Evolutionary conservation across 2,329 filamentous ascomycete genomes (phyloP).

Genomic region (Aspergillus candidus): DNA sequence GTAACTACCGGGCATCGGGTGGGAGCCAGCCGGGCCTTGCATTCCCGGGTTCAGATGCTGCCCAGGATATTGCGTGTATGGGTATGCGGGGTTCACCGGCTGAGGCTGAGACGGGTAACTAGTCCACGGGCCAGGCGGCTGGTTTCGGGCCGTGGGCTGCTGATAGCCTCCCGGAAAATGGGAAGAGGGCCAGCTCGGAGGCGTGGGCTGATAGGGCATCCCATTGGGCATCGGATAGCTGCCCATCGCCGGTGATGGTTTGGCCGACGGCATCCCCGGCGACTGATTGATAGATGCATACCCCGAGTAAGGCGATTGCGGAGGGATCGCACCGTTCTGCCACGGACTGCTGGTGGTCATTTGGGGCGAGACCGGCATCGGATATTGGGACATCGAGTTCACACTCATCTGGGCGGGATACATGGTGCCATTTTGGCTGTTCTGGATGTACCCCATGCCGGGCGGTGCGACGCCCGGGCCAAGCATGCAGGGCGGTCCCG

Average conservation of each 20-base stretch:
- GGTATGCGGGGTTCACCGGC: constrained; percentile 50
- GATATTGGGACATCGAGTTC: constrained; percentile 30
- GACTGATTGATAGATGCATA: constrained; percentile 35
- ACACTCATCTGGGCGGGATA: constrained; percentile 30
- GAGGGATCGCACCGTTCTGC: constrained; percentile 30
- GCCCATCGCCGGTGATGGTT: constrained; percentile 34
- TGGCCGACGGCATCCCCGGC: constrained; percentile 32
- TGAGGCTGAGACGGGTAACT: constrained; percentile 33
- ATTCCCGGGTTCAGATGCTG: constrained; percentile 54
- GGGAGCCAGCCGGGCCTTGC: constrained; percentile 66
- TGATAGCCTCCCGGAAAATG: constrained; percentile 29
- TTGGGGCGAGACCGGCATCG: constrained; percentile 30
- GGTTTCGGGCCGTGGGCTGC: constrained; percentile 34
- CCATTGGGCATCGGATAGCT: constrained; percentile 31
- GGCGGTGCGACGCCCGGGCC: constrained; percentile 31
- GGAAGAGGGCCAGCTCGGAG: constrained; percentile 28
- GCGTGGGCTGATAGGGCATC: constrained; percentile 26
- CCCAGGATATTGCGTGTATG: constrained; percentile 70
- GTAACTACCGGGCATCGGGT: constrained; percentile 78
- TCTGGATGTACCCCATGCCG: constrained; percentile 26
- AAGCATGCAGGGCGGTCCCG: constrained; percentile 31
- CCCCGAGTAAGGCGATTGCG: constrained; percentile 32
- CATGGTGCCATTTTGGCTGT: constrained; percentile 24
- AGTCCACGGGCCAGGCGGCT: constrained; percentile 35
- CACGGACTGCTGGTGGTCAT: constrained; percentile 29